Conservation (phyloP, 1,139 yeast species). For the Yarrowia galli region DNA sequence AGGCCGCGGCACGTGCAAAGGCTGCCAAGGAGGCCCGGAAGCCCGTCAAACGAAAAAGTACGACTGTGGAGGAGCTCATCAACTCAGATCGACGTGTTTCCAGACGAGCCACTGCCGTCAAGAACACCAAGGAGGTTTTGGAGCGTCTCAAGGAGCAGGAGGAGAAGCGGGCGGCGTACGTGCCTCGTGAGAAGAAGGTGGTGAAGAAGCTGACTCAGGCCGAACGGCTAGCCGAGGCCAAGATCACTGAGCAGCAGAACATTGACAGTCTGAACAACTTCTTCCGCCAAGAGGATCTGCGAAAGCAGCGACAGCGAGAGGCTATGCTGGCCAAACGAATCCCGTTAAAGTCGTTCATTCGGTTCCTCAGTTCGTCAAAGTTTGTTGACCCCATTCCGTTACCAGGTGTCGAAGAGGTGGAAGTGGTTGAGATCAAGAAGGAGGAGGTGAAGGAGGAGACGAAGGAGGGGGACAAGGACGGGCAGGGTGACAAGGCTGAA, state of each 20-base stretch:
- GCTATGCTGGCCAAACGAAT: constrained; percentile 69
- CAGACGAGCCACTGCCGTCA: constrained; percentile 77
- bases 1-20: constrained; percentile 35
- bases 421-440: constrained; percentile 39
- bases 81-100: constrained; percentile 70
- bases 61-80: constrained; percentile 40
- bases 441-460: constrained; percentile 1
- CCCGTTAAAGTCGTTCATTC: constrained; percentile 63
- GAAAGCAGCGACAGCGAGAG: constrained; percentile 78
- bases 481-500: not conserved
- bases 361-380: constrained; percentile 55
- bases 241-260: constrained; percentile 82
- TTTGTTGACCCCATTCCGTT: constrained; percentile 46
- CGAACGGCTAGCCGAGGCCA: constrained; percentile 83
- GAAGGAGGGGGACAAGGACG: not conserved
- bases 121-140: constrained; percentile 78
- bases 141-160: constrained; percentile 77
- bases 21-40: constrained; percentile 28
- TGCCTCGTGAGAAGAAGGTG: constrained; percentile 52
- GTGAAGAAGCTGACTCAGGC: constrained; percentile 72
- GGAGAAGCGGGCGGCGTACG: constrained; percentile 60
- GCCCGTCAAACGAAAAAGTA: constrained; percentile 45
- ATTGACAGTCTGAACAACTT: constrained; percentile 74
- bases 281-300: constrained; percentile 82
- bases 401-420: constrained; percentile 43